phyloP scores from a whole-genome alignment of 169 alveolate species.

The Plasmodium relictum region DNA sequence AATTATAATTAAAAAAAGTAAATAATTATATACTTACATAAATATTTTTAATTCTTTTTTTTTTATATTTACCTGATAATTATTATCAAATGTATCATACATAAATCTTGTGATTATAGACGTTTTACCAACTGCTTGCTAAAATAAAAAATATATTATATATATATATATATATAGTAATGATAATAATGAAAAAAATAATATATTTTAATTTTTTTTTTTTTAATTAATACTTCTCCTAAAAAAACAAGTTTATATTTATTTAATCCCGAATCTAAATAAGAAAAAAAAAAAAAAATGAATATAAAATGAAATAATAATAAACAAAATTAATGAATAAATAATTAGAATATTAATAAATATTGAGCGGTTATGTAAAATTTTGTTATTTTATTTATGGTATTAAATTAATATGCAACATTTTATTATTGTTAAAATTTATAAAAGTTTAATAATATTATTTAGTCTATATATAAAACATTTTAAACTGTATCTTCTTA shows the following conservation, averaged over 20 bases:
- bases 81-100: slow-evolving; percentile 97
- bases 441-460: too few relatives aligned
- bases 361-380: too few relatives aligned
- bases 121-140: slow-evolving; percentile 98
- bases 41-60: neutral
- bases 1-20: neutral
- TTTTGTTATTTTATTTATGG: too few relatives aligned
- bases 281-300: slow-evolving; percentile 6
- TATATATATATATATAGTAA: neutral
- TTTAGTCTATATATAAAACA: too few relatives aligned
- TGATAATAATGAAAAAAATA: neutral
- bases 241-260: slow-evolving; percentile 95
- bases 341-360: too few relatives aligned
- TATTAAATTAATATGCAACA: too few relatives aligned
- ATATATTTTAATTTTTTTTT: neutral
- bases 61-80: slow-evolving; percentile 90
- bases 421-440: too few relatives aligned
- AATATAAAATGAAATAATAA: neutral
- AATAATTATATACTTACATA: neutral
- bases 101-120: slow-evolving; percentile 97
- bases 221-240: slow-evolving; percentile 88
- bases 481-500: too few relatives aligned
- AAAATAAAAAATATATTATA: slow-evolving; percentile 58
- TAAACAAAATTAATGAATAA: too few relatives aligned
- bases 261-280: slow-evolving; percentile 78